A percentile compares a stretch with the other conserved stretches of the same genome.
Evolutionary conservation across 2,329 filamentous ascomycete genomes (phyloP).

Genomic region (Fusarium euwallaceae): DNA sequence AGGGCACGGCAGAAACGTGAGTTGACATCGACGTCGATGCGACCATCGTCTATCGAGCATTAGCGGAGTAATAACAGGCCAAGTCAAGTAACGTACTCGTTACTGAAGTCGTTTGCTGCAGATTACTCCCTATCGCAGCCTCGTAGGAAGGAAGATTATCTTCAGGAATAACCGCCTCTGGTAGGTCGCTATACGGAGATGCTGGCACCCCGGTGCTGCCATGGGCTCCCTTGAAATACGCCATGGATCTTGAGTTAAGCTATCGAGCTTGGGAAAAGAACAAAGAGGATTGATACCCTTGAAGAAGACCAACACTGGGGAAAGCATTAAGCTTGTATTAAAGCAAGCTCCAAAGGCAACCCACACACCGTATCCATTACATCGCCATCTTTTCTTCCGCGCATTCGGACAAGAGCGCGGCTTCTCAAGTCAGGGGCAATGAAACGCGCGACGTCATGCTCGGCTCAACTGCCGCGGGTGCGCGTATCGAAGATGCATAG

Average conservation of each 20-base stretch:
- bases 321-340: background rate
- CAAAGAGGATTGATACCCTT: background rate
- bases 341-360: background rate
- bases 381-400: background rate
- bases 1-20: slow-evolving; percentile 32
- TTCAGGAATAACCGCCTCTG: slow-evolving; percentile 16
- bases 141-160: slow-evolving; percentile 28
- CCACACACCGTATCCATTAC: background rate
- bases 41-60: slow-evolving; percentile 23
- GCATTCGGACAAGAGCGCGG: background rate
- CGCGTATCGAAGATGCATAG: slow-evolving; percentile 14
- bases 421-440: background rate
- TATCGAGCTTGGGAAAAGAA: background rate
- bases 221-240: background rate
- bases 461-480: background rate
- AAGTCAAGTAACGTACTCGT: slow-evolving; percentile 6
- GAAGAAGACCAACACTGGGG: background rate
- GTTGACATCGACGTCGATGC: slow-evolving; percentile 29
- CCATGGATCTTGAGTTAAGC: slow-evolving; percentile 12
- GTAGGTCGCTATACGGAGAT: slow-evolving; percentile 26
- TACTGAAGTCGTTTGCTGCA: slow-evolving; percentile 17
- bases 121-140: slow-evolving; percentile 10
- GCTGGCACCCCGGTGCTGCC: background rate
- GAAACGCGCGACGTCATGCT: background rate
- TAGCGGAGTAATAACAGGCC: background rate